These are phyloP conservation scores for Castanea sativa DNA, from an alignment of 306 rosid species.

Conservation along the genomic window DNA sequence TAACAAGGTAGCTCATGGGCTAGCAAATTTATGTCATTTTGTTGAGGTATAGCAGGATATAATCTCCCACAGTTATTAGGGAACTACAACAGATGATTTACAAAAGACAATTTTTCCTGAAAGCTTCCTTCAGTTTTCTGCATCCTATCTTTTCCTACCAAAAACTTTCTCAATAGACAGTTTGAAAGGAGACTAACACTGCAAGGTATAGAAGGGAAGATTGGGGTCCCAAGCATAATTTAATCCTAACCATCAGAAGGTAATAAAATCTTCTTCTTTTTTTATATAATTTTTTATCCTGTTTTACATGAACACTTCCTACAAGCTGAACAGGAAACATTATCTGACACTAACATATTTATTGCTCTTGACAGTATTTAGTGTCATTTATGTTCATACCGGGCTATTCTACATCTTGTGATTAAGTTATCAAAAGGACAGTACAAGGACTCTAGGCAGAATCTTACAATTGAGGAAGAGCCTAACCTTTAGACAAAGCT, in stretches of 20 bases:
- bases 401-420: background rate
- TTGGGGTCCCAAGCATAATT: background rate
- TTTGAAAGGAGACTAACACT: background rate
- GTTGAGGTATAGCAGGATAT: background rate
- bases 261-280: background rate
- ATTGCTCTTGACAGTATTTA: background rate
- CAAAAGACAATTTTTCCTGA: background rate
- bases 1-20: background rate
- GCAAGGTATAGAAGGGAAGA: background rate
- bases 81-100: background rate
- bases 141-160: background rate
- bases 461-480: background rate
- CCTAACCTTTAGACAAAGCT: background rate
- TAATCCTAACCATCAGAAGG: background rate
- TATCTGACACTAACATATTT: background rate
- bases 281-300: background rate
- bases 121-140: background rate
- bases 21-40: background rate
- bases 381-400: background rate
- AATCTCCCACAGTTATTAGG: background rate
- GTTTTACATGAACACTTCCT: too few species aligned
- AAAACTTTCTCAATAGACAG: background rate
- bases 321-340: background rate
- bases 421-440: background rate
- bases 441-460: background rate